Evolutionary conservation across 2,329 filamentous ascomycete genomes (phyloP), one percentile per base, ranked within the genome.

Genomic region (Colletotrichum musae): DNA sequence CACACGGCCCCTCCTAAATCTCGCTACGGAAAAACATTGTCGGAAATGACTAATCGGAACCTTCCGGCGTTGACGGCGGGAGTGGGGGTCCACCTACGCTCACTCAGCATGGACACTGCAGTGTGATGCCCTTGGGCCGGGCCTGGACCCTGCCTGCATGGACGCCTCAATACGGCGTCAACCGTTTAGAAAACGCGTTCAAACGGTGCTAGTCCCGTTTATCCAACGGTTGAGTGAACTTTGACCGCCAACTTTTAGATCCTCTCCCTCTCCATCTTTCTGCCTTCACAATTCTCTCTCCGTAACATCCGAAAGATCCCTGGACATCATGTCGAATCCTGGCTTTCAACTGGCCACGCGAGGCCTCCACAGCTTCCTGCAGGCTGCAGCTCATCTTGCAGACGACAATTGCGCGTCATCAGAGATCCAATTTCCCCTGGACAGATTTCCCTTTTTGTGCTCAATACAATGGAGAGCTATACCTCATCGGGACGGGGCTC

Each of bases 351-450:
- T 68, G 50, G 51, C n/a, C 28, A 50, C 54, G 32, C 36, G 16
- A 64, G 28, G 28, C 48, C 53, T 43, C 65, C 61, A 54, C 47
- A 58, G n/a, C 60, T 64, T 53, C 51, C 58, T 52, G 54, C 45
- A 45, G 26, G 43, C 58, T 52, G 54, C 45, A 45, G 26, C 41
- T 68, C 64, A 64, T 64, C 51, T 52, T 51, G 18, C 47, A 58
- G 64, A 53, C 65, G 47, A 58, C 28, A 53, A 54, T 68, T 64
- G 47, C 39, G 58, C 39, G 58, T 43, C 62, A 61, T 59, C 28
- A 68, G 61, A 39, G 68, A 71, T 58, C 72, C 52, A 47, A 7
- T 51, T 6, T 18, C 52, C 60, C 65, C 60, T 68, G 65, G 7
- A 24, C 10, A 28, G 41, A 32, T n/a, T 6, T 47, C 28, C 61